Evolutionary conservation across 495 filamentous ascomycete species (phyloP).

Genomic region (Penicillium soppii): DNA sequence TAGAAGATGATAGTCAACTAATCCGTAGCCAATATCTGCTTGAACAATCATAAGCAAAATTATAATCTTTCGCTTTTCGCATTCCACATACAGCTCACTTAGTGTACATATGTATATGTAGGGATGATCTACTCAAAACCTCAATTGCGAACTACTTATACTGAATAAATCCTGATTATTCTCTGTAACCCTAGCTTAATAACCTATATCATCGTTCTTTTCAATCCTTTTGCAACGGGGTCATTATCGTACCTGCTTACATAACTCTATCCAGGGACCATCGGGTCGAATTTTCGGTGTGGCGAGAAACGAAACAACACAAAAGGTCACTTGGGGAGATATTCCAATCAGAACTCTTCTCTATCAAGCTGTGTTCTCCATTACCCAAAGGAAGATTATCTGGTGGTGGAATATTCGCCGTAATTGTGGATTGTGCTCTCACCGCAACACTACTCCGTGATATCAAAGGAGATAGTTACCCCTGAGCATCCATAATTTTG

Average conservation of each 20-base stretch:
- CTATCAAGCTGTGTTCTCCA: not conserved
- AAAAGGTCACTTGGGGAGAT: not conserved
- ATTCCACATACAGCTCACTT: too few species aligned
- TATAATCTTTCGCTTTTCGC: too few species aligned
- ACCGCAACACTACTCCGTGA: not conserved
- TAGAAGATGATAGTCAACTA: too few species aligned
- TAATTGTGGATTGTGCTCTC: not conserved
- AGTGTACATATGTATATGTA: too few species aligned
- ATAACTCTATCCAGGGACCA: conserved; percentile 19
- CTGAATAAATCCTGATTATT: too few species aligned
- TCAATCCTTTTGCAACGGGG: too few species aligned
- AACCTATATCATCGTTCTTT: too few species aligned
- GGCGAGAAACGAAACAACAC: conserved; percentile 11
- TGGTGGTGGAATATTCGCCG: not conserved
- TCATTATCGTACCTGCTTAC: conserved; percentile 25
- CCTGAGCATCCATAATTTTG: not conserved
- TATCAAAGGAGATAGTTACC: conserved; percentile 4
- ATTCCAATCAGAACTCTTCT: not conserved
- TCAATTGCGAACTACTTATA: too few species aligned
- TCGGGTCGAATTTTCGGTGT: conserved; percentile 23
- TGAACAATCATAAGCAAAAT: too few species aligned
- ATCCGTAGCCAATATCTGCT: too few species aligned
- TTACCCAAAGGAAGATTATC: not conserved
- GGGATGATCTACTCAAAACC: too few species aligned
- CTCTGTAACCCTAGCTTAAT: too few species aligned